phyloP scores from a whole-genome alignment of 2,329 filamentous ascomycete species.

The Monosporascus ibericus region DNA sequence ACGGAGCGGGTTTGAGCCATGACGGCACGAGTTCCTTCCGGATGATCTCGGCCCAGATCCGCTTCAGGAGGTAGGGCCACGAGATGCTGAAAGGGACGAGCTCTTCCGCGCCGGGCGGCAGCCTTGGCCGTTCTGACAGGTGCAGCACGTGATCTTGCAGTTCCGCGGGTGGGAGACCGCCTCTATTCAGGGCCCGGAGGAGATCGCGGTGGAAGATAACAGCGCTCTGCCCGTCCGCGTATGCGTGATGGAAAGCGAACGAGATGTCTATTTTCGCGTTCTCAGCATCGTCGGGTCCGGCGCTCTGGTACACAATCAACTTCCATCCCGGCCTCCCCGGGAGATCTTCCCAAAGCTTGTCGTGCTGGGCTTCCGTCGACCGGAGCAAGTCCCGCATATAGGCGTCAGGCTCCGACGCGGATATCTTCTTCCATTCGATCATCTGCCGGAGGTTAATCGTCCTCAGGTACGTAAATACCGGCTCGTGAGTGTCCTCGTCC shows the following conservation, averaged over 20 bases:
- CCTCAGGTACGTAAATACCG: constrained; percentile 38
- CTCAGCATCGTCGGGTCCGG: constrained; percentile 6
- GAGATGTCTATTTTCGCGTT: constrained; percentile 31
- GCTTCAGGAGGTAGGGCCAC: constrained; percentile 9
- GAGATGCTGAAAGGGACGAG: constrained; percentile 31
- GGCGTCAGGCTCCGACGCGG: constrained; percentile 20
- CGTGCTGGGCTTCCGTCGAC: constrained; percentile 30
- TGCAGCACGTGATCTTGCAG: constrained; percentile 21
- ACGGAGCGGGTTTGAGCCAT: constrained; percentile 26
- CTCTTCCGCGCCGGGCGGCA: constrained; percentile 35
- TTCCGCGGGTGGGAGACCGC: constrained; percentile 3
- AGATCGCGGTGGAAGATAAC: constrained; percentile 43
- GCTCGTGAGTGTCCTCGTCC: constrained; percentile 34
- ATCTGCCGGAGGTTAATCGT: constrained; percentile 38
- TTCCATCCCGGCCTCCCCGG: constrained; percentile 41
- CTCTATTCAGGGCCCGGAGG: constrained; percentile 33
- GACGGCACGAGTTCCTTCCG: constrained; percentile 34
- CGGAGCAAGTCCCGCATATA: constrained; percentile 26
- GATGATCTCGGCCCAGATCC: constrained; percentile 9
- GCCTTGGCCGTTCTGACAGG: constrained; percentile 22
- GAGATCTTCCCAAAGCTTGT: constrained; percentile 34
- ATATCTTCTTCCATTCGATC: constrained; percentile 29
- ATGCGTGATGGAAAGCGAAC: constrained; percentile 46
- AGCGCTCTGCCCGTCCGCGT: constrained; percentile 46
- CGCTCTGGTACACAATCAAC: constrained; percentile 30